A percentile compares a stretch with the other conserved stretches of the same genome.
Conservation (phyloP, 2,329 filamentous ascomycete species). For the Neocucurbitaria cava region DNA sequence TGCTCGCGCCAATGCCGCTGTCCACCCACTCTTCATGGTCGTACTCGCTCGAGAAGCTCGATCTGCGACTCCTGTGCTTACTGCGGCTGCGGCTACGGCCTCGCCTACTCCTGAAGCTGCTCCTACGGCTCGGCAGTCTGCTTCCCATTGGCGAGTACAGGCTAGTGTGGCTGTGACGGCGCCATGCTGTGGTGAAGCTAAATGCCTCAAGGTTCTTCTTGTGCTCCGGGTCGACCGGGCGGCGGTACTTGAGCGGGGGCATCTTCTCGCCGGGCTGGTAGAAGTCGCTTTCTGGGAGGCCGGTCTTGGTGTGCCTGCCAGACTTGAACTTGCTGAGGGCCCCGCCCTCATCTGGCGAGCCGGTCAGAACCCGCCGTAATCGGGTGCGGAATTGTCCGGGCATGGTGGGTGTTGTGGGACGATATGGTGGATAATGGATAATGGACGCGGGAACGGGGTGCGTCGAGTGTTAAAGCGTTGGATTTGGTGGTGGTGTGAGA, state of each 20-base stretch:
- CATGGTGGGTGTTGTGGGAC: conserved; percentile 42
- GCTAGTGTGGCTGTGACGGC: conserved; percentile 53
- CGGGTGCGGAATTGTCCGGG: conserved; percentile 53
- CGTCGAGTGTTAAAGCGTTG: neutral
- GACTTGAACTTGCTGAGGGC: conserved; percentile 33
- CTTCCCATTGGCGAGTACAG: conserved; percentile 59
- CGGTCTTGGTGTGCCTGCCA: conserved; percentile 37
- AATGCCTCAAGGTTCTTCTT: conserved; percentile 59
- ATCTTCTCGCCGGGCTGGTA: conserved; percentile 61
- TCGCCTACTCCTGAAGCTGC: conserved; percentile 40
- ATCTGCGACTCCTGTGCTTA: conserved; percentile 39
- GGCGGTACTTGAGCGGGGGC: conserved; percentile 59
- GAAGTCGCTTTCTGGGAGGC: conserved; percentile 52
- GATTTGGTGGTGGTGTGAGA: conserved; percentile 4
- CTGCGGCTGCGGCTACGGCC: conserved; percentile 42
- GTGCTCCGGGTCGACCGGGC: conserved; percentile 58
- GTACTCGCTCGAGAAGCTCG: conserved; percentile 44
- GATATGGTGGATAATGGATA: neutral
- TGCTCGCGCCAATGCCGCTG: conserved; percentile 45
- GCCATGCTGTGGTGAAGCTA: conserved; percentile 56
- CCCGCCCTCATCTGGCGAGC: conserved; percentile 33
- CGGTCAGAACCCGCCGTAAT: conserved; percentile 54
- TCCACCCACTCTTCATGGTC: conserved; percentile 51
- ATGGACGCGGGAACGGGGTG: neutral
- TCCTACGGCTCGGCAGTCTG: conserved; percentile 51